These are phyloP conservation scores for Irpex sp. DNA, from an alignment of 1,284 basidiomycete species.

Conservation along the genomic window DNA sequence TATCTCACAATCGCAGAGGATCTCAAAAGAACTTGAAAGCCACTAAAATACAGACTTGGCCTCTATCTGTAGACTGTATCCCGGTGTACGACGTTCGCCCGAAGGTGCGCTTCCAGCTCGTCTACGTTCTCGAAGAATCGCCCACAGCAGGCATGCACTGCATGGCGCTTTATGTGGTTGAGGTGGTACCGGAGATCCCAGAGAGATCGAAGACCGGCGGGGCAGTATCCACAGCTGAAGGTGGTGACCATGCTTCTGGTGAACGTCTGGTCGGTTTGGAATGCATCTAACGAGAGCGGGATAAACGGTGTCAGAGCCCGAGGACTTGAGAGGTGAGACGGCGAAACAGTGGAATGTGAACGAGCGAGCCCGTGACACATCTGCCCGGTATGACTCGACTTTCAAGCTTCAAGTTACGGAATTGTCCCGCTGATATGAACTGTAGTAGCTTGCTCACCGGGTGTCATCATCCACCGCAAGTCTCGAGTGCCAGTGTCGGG, in stretches of 20 bases:
- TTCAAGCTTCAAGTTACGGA: background rate
- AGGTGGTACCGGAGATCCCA: constrained; percentile 36
- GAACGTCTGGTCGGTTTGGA: constrained; percentile 12
- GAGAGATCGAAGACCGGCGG: constrained; percentile 28
- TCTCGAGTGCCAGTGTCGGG: constrained; percentile 2
- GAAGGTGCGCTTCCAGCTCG: constrained; percentile 23
- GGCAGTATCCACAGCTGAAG: constrained; percentile 36
- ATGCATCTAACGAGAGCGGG: background rate
- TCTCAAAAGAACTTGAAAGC: too few species aligned
- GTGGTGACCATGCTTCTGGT: constrained; percentile 32
- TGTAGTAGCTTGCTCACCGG: constrained; percentile 20
- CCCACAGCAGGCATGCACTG: constrained; percentile 37
- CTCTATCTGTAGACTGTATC: background rate
- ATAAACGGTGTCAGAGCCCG: background rate
- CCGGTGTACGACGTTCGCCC: background rate
- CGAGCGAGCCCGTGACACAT: background rate
- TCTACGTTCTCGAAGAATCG: constrained; percentile 34
- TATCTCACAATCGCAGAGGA: too few species aligned
- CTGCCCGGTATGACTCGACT: background rate
- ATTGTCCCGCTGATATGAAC: background rate
- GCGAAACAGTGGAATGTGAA: background rate
- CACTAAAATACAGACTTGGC: background rate
- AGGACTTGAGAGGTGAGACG: background rate
- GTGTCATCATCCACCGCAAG: constrained; percentile 13
- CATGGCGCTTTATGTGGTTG: constrained; percentile 27